phyloP scores from a whole-genome alignment of 2,329 filamentous ascomycete species.

The Pezicula neosporulosa region DNA sequence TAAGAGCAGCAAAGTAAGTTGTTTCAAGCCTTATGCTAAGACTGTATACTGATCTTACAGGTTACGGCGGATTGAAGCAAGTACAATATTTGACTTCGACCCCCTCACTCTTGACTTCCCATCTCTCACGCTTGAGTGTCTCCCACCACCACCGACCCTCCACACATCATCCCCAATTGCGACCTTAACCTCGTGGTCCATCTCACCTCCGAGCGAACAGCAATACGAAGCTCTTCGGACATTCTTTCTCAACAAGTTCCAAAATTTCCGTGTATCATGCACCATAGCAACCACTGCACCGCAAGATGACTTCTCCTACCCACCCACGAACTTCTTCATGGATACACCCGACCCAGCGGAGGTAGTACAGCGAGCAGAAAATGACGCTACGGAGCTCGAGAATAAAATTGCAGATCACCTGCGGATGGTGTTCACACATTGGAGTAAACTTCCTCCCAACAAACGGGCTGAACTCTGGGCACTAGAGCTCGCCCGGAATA shows the following conservation, averaged over 20 bases:
- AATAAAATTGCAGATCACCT: conserved; percentile 72
- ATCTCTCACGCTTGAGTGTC: conserved; percentile 75
- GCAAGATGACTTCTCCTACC: conserved; percentile 46
- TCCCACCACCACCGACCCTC: conserved; percentile 76
- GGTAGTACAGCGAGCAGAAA: conserved; percentile 27
- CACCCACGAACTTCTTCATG: conserved; percentile 28
- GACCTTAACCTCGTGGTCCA: conserved; percentile 76
- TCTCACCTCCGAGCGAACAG: conserved; percentile 68
- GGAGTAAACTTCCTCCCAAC: conserved; percentile 60
- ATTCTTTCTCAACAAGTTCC: conserved; percentile 66
- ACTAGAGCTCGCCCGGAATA: conserved; percentile 56
- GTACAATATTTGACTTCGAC: conserved; percentile 73
- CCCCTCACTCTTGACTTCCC: conserved; percentile 84
- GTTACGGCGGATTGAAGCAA: conserved; percentile 50
- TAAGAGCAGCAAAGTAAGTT: conserved; percentile 77
- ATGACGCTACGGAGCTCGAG: conserved; percentile 48
- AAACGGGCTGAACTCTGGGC: conserved; percentile 58
- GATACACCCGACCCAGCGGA: conserved; percentile 32
- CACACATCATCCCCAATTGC: conserved; percentile 75
- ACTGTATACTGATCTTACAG: conserved; percentile 30
- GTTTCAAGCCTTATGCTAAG: background rate
- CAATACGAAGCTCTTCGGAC: conserved; percentile 70
- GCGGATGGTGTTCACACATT: conserved; percentile 72
- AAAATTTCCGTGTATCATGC: conserved; percentile 57
- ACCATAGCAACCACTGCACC: conserved; percentile 45